Evolutionary conservation across 2,329 filamentous ascomycete genomes (phyloP).

Genomic region (Remersonia thermophila): DNA sequence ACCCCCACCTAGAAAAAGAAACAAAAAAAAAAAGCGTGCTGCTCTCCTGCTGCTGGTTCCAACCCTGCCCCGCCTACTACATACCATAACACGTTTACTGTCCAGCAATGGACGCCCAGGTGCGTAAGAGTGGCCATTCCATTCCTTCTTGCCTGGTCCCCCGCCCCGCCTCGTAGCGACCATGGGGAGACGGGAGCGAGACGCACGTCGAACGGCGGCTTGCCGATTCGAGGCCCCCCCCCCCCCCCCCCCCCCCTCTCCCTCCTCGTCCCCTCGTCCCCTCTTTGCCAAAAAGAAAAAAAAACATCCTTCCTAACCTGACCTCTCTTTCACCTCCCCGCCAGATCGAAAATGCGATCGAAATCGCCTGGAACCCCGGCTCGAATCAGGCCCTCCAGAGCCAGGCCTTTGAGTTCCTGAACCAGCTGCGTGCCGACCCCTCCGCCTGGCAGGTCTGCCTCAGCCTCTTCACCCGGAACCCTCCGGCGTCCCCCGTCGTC

Average conservation of each 20-base stretch:
- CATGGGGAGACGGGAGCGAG: no score
- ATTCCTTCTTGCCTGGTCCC: slow-evolving; percentile 10
- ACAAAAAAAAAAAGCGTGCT: slow-evolving; percentile 1
- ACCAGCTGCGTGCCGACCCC: slow-evolving; percentile 67
- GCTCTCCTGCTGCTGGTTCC: slow-evolving; percentile 2
- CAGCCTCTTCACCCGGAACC: slow-evolving; percentile 67
- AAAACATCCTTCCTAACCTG: neutral
- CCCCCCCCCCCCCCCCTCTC: no score
- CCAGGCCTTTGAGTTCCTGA: slow-evolving; percentile 72
- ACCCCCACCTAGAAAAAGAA: no score
- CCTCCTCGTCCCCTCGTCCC: no score
- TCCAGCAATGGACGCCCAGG: slow-evolving; percentile 22
- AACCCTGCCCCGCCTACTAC: neutral
- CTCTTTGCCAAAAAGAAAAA: no score
- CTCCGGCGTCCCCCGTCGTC: slow-evolving; percentile 67
- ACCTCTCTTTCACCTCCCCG: neutral
- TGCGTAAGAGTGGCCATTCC: slow-evolving; percentile 12
- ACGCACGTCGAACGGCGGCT: no score
- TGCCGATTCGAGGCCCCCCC: no score
- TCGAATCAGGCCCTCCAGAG: slow-evolving; percentile 63
- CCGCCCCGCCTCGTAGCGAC: no score
- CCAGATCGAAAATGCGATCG: slow-evolving; percentile 87
- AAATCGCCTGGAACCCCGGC: slow-evolving; percentile 77
- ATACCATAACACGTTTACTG: slow-evolving; percentile 2
- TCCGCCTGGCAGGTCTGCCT: slow-evolving; percentile 87